phyloP scores from a whole-genome alignment of 202 grass and related monocot species.

The Alloteropsis angusta region DNA sequence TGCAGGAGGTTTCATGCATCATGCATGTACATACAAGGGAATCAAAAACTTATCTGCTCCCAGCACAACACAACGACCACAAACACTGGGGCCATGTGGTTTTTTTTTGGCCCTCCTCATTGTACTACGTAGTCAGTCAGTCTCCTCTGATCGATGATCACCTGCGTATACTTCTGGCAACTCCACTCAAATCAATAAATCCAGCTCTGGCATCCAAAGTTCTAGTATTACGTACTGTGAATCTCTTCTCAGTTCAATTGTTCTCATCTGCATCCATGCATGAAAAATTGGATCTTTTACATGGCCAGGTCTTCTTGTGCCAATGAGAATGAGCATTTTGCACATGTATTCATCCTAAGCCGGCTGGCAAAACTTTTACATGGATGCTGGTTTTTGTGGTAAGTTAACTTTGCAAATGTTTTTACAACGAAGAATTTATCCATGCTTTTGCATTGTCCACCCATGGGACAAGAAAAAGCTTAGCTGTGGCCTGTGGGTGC shows the following conservation, averaged over 20 bases:
- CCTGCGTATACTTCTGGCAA: not conserved
- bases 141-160: not conserved
- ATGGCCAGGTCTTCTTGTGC: constrained; percentile 23
- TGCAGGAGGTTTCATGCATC: constrained; percentile 47
- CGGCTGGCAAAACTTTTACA: constrained; percentile 1
- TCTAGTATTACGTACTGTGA: not conserved
- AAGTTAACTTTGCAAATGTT: constrained; percentile 23
- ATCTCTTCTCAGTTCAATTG: not conserved
- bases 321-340: not conserved
- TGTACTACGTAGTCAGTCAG: not conserved
- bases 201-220: not conserved
- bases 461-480: constrained; percentile 17
- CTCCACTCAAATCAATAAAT: not conserved
- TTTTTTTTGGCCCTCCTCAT: not conserved
- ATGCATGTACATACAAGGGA: constrained; percentile 30
- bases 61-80: constrained; percentile 6
- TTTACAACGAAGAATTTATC: constrained; percentile 24
- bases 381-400: constrained; percentile 10
- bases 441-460: constrained; percentile 12
- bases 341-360: not conserved
- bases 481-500: not conserved
- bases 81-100: not conserved
- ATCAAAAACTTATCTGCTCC: constrained; percentile 27
- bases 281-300: not conserved
- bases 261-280: not conserved